Base-by-base conservation (phyloP, 345 rosid genomes). In the Passiflora organensis region DNA sequence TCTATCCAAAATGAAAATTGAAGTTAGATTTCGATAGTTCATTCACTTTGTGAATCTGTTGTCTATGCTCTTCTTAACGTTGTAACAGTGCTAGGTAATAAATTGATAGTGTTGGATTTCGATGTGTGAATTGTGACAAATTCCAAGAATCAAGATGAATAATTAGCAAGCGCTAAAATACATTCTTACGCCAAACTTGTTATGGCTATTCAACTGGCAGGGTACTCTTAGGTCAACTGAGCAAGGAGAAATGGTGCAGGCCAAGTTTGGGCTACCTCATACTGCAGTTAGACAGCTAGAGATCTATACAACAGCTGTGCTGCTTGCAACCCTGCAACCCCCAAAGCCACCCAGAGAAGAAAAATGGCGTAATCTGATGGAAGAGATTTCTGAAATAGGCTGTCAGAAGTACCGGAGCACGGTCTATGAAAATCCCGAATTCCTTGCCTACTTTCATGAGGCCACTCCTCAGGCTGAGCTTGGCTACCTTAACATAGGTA, bases 191-290 rank as follows among this genome's bases (percentile, higher is more conserved):
- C 41, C 14, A 6, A 46, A 21, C 53, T 11, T 22, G 13, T 5
- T 11, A 55, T 48, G 18, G 1, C 11, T 15, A 48, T 39, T 28
- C 42, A 48, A 55, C 61, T 68, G 72, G 48, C 77, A 87, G 97
- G 96, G 98, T 10, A 84, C 98, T 36, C 80, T 91, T 24, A 76
- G 98, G 51, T 91, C 98, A 4, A 91, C 98, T 11, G 98, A 91
- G 74, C 98, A 91, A 82, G 98, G 96, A 59, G 98, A 91, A 78
- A 91, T 91, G 98, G 96, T 91, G 60, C 96, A 91, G 65, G 98
- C 98, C 34, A 91, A 91, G 76, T 91, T 91, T 68, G 98, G 98
- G 45, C 74, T 91, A 68, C 89, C 98, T 23, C 87, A 76, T 59
- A 88, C 93, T 0, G 96, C 98, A 8, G 87, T 88, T 36, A 82